Percentiles rank a stretch among this genome's conserved stretches.
These are phyloP conservation scores for Corylus avellana DNA, from an alignment of 306 rosid species.

Conservation along the genomic window DNA sequence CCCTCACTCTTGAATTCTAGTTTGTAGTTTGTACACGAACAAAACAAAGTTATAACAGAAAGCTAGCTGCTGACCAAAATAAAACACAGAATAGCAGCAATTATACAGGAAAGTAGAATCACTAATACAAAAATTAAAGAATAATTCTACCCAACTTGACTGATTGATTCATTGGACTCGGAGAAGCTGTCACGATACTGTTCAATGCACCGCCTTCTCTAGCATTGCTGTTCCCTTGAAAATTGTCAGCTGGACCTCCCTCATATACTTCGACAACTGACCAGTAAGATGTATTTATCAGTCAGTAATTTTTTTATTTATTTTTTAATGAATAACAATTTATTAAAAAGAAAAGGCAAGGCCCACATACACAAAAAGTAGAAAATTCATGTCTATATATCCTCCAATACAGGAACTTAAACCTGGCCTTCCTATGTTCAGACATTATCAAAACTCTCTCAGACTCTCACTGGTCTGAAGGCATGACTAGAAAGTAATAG, in stretches of 20 bases:
- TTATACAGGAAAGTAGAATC: constrained; percentile 24
- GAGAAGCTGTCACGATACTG: constrained; percentile 34
- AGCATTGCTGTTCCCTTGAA: constrained; percentile 93
- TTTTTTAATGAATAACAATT: too few species aligned
- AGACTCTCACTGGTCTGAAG: neutral
- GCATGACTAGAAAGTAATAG: neutral
- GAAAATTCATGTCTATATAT: neutral
- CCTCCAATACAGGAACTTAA: neutral
- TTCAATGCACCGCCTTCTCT: constrained; percentile 70
- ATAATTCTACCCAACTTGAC: constrained; percentile 10
- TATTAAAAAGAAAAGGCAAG: too few species aligned
- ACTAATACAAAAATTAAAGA: constrained; percentile 41
- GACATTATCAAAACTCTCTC: neutral
- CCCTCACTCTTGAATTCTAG: constrained; percentile 34
- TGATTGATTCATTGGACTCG: neutral
- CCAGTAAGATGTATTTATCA: constrained; percentile 18
- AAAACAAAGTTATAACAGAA: constrained; percentile 22
- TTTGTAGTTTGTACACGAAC: constrained; percentile 41
- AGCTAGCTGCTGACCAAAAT: constrained; percentile 31
- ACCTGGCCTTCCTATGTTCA: neutral
- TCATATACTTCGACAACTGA: constrained; percentile 72
- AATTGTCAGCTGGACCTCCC: constrained; percentile 92
- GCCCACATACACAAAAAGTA: neutral
- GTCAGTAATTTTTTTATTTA: neutral
- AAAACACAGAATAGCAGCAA: constrained; percentile 20